A percentile compares a stretch with the other conserved stretches of the same genome.
These are phyloP conservation scores for Ceratocystis huliohia DNA, from an alignment of 2,329 filamentous ascomycete species.

Conservation along the genomic window DNA sequence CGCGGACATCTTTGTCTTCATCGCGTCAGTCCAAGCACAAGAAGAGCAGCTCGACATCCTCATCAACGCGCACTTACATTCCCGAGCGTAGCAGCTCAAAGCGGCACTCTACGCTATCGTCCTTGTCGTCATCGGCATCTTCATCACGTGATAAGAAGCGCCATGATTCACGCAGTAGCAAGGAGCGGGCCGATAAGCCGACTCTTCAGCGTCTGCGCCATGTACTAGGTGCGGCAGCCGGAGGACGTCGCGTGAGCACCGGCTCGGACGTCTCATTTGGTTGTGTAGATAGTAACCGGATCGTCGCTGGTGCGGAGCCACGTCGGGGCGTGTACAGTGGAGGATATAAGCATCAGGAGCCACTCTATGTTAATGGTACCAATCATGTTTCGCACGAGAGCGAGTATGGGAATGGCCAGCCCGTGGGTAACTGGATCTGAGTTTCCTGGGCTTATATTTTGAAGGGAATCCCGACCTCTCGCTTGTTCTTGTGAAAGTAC, in stretches of 20 bases:
- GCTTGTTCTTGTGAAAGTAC: too few relatives aligned
- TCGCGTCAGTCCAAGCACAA: neutral
- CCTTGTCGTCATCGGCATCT: neutral
- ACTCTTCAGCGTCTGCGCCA: neutral
- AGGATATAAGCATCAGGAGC: neutral
- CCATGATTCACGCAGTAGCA: slow-evolving; percentile 6
- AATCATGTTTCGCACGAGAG: slow-evolving; percentile 1
- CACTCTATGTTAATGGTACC: slow-evolving; percentile 14
- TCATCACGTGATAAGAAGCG: neutral
- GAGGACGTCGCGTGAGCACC: neutral
- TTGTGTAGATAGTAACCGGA: slow-evolving; percentile 19
- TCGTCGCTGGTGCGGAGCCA: slow-evolving; percentile 6
- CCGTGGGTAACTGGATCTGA: slow-evolving; percentile 1
- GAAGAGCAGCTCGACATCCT: neutral
- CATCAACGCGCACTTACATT: neutral
- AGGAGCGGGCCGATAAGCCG: neutral
- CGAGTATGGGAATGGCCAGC: neutral
- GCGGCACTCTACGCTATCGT: neutral
- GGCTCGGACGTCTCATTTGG: slow-evolving; percentile 15
- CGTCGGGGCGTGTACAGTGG: neutral
- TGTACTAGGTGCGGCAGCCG: neutral
- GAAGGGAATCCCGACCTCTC: too few relatives aligned
- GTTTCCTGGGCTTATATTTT: too few relatives aligned
- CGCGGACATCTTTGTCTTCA: neutral
- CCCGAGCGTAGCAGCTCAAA: slow-evolving; percentile 5